These are phyloP conservation scores for Fraxinus ornus DNA, from an alignment of 305 asterid species.

Conservation along the genomic window DNA sequence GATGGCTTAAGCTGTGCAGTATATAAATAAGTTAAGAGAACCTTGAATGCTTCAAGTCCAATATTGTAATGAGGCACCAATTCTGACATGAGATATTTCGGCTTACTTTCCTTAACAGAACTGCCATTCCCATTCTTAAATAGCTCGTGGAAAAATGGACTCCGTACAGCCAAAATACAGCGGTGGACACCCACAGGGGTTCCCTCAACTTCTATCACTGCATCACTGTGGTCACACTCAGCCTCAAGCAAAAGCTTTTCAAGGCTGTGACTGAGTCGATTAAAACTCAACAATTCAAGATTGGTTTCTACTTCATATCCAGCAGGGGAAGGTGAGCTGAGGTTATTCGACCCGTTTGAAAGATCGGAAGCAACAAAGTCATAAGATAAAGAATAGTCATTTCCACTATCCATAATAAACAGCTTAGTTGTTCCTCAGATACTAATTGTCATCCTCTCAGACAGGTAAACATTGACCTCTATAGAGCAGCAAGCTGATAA, in stretches of 20 bases:
- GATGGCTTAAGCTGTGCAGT: conserved; percentile 63
- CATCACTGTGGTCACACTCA: conserved; percentile 67
- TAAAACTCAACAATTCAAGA: conserved; percentile 54
- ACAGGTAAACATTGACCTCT: not conserved
- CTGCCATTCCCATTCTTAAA: conserved; percentile 36
- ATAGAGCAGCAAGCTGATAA: not conserved
- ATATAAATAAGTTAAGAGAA: conserved; percentile 64
- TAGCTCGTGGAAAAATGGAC: conserved; percentile 56
- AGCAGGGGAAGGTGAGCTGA: conserved; percentile 23
- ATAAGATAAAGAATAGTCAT: conserved; percentile 49
- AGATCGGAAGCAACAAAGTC: conserved; percentile 55
- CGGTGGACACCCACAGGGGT: conserved; percentile 56
- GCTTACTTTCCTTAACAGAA: conserved; percentile 44
- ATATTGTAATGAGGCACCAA: conserved; percentile 51
- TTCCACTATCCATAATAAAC: conserved; percentile 53
- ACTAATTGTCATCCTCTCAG: not conserved
- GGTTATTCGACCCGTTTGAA: conserved; percentile 51
- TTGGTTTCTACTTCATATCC: conserved; percentile 40
- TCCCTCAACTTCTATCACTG: conserved; percentile 70
- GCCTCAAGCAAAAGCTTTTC: conserved; percentile 55
- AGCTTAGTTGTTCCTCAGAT: conserved; percentile 1
- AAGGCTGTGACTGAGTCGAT: conserved; percentile 51
- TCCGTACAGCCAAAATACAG: conserved; percentile 73
- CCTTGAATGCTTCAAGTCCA: conserved; percentile 63
- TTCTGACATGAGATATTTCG: conserved; percentile 49